Conservation (phyloP, 2,329 filamentous ascomycete genomes). For the Stachybotrys chlorohalonatus region DNA sequence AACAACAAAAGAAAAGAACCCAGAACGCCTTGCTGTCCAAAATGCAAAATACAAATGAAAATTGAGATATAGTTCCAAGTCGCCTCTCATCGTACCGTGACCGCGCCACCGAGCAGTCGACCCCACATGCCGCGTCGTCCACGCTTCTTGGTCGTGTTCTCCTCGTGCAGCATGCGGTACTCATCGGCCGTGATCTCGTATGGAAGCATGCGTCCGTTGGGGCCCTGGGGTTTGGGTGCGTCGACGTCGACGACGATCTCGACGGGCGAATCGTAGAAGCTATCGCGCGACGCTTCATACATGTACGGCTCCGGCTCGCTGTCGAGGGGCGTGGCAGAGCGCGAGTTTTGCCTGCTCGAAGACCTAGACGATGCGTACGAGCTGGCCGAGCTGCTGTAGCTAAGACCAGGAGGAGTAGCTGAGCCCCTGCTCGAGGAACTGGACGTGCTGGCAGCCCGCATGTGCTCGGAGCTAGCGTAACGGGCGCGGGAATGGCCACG, state of each 20-base stretch:
- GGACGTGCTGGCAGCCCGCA: slow-evolving; percentile 24
- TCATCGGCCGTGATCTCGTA: slow-evolving; percentile 48
- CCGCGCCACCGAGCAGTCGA: slow-evolving; percentile 39
- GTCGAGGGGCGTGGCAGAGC: slow-evolving; percentile 43
- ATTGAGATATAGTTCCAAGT: background rate
- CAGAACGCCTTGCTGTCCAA: background rate
- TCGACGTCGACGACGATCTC: slow-evolving; percentile 33
- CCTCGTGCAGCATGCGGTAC: slow-evolving; percentile 39
- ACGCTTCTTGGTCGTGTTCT: slow-evolving; percentile 38
- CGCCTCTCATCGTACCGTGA: background rate
- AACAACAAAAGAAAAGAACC: background rate
- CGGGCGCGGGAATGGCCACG: slow-evolving; percentile 33
- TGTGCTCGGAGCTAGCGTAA: slow-evolving; percentile 29
- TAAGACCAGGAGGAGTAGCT: slow-evolving; percentile 37
- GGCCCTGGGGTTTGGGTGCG: slow-evolving; percentile 23
- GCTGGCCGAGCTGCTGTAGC: slow-evolving; percentile 38
- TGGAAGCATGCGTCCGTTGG: slow-evolving; percentile 31
- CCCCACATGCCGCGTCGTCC: slow-evolving; percentile 43
- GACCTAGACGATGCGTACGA: slow-evolving; percentile 40
- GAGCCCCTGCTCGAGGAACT: slow-evolving; percentile 24
- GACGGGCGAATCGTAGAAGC: slow-evolving; percentile 41
- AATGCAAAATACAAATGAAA: background rate
- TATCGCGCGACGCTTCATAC: slow-evolving; percentile 24
- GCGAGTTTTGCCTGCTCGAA: slow-evolving; percentile 38
- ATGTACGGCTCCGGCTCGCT: slow-evolving; percentile 35